Base-by-base conservation (phyloP, 2,329 filamentous ascomycete genomes). In the Magnaporthiopsis rhizophila region DNA sequence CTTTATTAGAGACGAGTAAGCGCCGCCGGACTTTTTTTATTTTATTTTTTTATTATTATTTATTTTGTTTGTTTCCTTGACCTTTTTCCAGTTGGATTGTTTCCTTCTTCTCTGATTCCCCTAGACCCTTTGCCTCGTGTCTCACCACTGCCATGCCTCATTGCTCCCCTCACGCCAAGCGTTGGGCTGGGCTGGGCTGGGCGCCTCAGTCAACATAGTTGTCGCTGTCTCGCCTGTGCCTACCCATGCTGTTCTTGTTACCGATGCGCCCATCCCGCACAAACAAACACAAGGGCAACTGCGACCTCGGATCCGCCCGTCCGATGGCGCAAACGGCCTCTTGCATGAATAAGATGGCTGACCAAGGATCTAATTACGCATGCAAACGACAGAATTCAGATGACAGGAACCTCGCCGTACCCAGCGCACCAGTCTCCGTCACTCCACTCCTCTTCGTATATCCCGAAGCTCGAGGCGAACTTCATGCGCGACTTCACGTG, bases 401-500 rank as follows among this genome's bases (percentile, higher is more conserved):
- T 64, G 62, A 64, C 62, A 66, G 93, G 95, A 72, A 97, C 92
- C 24, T 98, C 95, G n/a, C 95, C 95, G 13, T 96, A 94, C 72
- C 75, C 79, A 66, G 87, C 83, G 65, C 86, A 93, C 71, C 89
- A 93, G 75, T 96, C 93, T n/a, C 92, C 95, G 0, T 97, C 94
- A 1, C 96, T 92, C 71, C 94, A 98, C 76, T 98, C 94, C 0
- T 96, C 93, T 8, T 98, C 95, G 32, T 98, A 98, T 74, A 85
- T 97, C 1, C 94, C 93, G 12, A 97, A 97, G 76, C 87, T 97
- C 73, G 95, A 99, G 77, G 94, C 94, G 67, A 95, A 94, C 73
- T 99, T 97, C 76, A 96, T 98, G 91, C 89, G 89, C 76, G 93
- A 98, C 78, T 98, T 98, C 78, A 89, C 89, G 63, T 99, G 95